Conservation (phyloP, 441 rosid genomes). For the Mallotus repandus region DNA sequence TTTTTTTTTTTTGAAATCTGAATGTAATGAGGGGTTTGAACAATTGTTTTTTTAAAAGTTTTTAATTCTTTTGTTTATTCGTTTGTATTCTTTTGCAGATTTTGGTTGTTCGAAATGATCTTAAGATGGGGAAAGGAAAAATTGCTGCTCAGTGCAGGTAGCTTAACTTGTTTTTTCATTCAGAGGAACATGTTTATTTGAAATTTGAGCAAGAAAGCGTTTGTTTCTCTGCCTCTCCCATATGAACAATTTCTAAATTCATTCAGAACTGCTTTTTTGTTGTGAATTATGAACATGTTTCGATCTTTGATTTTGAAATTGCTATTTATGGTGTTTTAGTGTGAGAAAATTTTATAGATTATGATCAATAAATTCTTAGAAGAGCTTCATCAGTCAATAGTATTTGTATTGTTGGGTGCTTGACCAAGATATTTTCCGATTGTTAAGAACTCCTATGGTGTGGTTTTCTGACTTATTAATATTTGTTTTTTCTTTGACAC, state of each 20-base stretch:
- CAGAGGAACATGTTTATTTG: neutral
- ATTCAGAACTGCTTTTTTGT: neutral
- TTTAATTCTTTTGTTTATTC: neutral
- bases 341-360: neutral
- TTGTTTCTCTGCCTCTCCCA: neutral
- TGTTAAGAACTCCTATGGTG: neutral
- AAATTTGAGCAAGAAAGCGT: neutral
- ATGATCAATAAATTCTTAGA: neutral
- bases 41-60: neutral
- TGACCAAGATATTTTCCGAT: neutral
- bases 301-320: neutral
- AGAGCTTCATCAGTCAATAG: neutral
- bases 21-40: conserved; percentile 2
- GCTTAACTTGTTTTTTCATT: neutral
- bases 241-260: neutral
- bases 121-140: conserved; percentile 99
- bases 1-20: neutral
- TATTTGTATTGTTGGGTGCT: neutral
- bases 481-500: neutral
- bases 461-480: conserved; percentile 1
- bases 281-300: neutral
- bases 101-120: conserved; percentile 91
- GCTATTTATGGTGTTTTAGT: neutral
- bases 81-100: conserved; percentile 40
- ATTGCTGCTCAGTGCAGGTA: conserved; percentile 98